Conservation (phyloP, 192 early-diverging fungal species). For the Gryganskiella cystojenkinii region DNA sequence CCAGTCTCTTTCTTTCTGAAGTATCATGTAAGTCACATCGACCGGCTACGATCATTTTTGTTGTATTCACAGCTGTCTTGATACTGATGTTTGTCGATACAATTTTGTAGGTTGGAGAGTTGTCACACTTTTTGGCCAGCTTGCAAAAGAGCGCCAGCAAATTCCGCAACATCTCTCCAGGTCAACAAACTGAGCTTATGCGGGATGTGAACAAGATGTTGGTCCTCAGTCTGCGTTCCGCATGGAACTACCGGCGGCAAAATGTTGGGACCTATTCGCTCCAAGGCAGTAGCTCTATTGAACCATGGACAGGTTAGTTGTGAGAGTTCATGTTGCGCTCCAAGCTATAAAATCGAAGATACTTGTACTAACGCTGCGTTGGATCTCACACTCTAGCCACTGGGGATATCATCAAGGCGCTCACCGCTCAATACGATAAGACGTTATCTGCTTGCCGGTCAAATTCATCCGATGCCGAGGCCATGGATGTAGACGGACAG, state of each 20-base stretch:
- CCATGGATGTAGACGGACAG: conserved; percentile 22
- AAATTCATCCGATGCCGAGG: background rate
- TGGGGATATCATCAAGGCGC: conserved; percentile 24
- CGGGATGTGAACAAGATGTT: conserved; percentile 40
- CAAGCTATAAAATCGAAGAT: no score
- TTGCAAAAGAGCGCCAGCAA: conserved; percentile 10
- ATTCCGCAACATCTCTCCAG: background rate
- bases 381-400: conserved; percentile 6
- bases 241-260: conserved; percentile 42
- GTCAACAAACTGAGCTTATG: conserved; percentile 11
- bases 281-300: conserved; percentile 14
- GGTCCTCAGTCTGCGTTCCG: conserved; percentile 29
- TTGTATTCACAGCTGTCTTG: background rate
- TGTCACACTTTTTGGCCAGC: conserved; percentile 19
- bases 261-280: conserved; percentile 32
- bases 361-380: no score
- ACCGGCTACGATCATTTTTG: background rate
- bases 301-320: conserved; percentile 47
- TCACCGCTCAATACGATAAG: conserved; percentile 18
- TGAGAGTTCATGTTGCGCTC: background rate
- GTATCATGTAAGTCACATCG: conserved; percentile 25
- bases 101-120: conserved; percentile 13
- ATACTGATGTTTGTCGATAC: background rate
- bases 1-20: conserved; percentile 32
- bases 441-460: conserved; percentile 16